phyloP scores from a whole-genome alignment of 495 filamentous ascomycete genomes.

The Aeminium ludgeri region DNA sequence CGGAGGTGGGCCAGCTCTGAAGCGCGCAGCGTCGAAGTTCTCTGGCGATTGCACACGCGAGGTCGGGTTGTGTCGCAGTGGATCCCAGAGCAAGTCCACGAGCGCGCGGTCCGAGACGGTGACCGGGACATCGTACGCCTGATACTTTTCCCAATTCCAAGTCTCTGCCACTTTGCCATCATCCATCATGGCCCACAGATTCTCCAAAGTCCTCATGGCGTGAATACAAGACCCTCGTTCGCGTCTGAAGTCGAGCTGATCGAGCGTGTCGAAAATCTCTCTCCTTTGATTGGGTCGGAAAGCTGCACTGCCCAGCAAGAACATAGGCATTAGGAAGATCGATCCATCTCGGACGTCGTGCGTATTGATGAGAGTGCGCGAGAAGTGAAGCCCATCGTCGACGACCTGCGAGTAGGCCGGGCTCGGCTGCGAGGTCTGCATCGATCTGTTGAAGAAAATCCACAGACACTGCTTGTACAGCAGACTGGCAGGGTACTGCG shows the following conservation, averaged over 20 bases:
- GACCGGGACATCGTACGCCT: background rate
- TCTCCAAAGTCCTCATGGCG: background rate
- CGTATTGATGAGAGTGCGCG: background rate
- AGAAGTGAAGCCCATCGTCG: slow-evolving; percentile 1
- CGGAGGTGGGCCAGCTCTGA: background rate
- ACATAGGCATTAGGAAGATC: background rate
- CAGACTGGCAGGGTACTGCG: slow-evolving; percentile 1
- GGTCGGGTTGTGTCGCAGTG: background rate
- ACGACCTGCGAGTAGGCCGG: background rate
- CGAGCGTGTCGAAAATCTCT: background rate
- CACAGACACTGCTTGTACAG: slow-evolving; percentile 2
- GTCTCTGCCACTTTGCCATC: background rate
- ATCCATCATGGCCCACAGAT: slow-evolving; percentile 2
- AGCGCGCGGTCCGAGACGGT: background rate
- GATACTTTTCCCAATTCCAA: slow-evolving; percentile 3
- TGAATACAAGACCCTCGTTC: background rate
- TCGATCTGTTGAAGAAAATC: slow-evolving; percentile 1
- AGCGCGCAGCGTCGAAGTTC: slow-evolving; percentile 1
- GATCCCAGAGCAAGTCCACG: background rate
- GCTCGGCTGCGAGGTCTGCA: background rate
- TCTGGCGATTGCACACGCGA: background rate
- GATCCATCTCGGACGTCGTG: background rate
- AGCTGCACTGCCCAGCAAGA: background rate
- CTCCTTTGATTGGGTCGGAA: background rate
- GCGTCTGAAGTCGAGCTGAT: background rate